These are phyloP conservation scores for Oryza longistaminata DNA, from an alignment of 176 grass and related monocot genomes.

Conservation along the genomic window DNA sequence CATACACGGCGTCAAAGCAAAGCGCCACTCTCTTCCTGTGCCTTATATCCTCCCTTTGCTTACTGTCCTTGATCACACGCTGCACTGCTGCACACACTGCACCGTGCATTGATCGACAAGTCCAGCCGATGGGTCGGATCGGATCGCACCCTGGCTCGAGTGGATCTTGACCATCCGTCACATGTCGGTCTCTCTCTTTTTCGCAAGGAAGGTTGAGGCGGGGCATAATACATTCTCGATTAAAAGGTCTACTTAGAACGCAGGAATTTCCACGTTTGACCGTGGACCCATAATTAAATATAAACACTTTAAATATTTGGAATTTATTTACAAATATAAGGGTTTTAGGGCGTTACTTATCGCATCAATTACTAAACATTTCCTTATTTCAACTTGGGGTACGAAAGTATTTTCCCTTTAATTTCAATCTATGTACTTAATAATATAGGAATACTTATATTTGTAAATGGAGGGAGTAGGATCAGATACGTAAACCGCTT, in stretches of 20 bases:
- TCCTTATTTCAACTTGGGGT: too few relatives aligned
- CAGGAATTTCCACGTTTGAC: neutral
- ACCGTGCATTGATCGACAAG: conserved; percentile 5
- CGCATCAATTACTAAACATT: too few relatives aligned
- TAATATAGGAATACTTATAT: too few relatives aligned
- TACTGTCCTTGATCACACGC: neutral
- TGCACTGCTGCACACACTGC: neutral
- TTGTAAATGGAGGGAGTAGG: too few relatives aligned
- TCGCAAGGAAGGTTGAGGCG: neutral
- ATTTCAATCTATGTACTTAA: too few relatives aligned
- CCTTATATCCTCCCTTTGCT: neutral
- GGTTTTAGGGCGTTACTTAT: too few relatives aligned
- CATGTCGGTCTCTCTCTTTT: neutral
- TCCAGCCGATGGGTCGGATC: conserved; percentile 33
- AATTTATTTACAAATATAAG: too few relatives aligned
- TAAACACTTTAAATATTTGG: too few relatives aligned
- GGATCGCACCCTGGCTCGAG: conserved; percentile 36
- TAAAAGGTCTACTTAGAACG: too few relatives aligned
- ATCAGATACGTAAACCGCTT: neutral
- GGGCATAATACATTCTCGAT: neutral
- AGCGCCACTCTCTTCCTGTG: neutral
- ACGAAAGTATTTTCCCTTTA: too few relatives aligned
- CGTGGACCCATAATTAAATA: too few relatives aligned
- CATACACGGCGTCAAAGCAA: neutral
- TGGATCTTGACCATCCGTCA: conserved; percentile 51